Conservation (phyloP, 23 red algal species). For the Porphyridium purpureum region DNA sequence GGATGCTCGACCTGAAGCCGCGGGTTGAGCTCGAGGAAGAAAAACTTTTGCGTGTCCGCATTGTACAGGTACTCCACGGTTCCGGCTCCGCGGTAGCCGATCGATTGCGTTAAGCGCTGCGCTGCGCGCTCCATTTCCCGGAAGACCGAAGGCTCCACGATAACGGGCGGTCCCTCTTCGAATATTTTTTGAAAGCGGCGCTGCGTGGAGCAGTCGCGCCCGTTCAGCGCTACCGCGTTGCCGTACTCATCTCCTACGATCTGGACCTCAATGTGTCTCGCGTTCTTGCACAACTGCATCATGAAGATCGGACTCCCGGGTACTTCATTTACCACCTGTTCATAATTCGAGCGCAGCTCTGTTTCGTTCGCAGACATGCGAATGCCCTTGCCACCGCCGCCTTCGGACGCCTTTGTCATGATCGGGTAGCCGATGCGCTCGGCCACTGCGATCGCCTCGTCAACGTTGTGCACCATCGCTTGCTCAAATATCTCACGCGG, state of each 20-base stretch:
- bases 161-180: conserved; percentile 88
- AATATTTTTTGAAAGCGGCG: conserved; percentile 97
- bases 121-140: conserved; percentile 63
- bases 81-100: conserved; percentile 91
- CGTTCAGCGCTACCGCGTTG: conserved; percentile 93
- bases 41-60: conserved; percentile 79
- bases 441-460: conserved; percentile 38
- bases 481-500: conserved; percentile 54
- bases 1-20: conserved; percentile 98
- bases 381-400: conserved; percentile 99
- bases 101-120: conserved; percentile 62
- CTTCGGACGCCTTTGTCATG: conserved; percentile 92
- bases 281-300: conserved; percentile 75
- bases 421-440: conserved; percentile 76
- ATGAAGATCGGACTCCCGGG: conserved; percentile 90
- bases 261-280: conserved; percentile 93
- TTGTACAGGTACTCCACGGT: conserved; percentile 97
- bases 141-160: conserved; percentile 62
- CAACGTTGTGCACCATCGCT: conserved; percentile 49
- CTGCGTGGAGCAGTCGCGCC: conserved; percentile 96
- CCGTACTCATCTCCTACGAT: conserved; percentile 96
- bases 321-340: conserved; percentile 75
- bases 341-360: conserved; percentile 43
- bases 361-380: conserved; percentile 35
- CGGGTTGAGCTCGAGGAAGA: conserved; percentile 95